Percentiles rank a stretch among this genome's conserved stretches.
phyloP scores from a whole-genome alignment of 2,329 filamentous ascomycete genomes.

The Knufia fluminis region DNA sequence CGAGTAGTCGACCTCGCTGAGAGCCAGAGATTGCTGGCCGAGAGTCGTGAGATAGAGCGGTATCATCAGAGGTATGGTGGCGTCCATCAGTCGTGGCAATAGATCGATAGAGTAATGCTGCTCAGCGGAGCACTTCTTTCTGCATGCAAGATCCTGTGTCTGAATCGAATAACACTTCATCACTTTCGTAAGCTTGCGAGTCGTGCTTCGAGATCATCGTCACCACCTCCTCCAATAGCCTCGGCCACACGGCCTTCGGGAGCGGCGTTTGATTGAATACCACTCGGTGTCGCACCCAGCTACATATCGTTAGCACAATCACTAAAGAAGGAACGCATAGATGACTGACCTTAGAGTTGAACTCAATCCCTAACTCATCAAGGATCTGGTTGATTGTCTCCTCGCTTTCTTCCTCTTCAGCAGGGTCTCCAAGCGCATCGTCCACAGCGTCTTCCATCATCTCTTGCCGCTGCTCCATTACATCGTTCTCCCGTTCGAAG shows the following conservation, averaged over 20 bases:
- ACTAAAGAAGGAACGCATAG: neutral
- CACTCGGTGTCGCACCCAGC: slow-evolving; percentile 86
- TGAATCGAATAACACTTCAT: neutral
- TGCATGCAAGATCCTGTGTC: neutral
- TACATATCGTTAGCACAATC: slow-evolving; percentile 32
- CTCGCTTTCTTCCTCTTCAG: slow-evolving; percentile 82
- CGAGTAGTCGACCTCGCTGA: slow-evolving; percentile 24
- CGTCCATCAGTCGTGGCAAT: neutral
- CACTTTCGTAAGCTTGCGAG: slow-evolving; percentile 70
- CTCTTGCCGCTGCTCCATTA: slow-evolving; percentile 97
- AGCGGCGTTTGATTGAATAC: slow-evolving; percentile 63
- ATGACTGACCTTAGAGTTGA: slow-evolving; percentile 70
- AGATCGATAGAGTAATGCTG: neutral
- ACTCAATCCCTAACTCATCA: slow-evolving; percentile 91
- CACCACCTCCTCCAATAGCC: slow-evolving; percentile 64
- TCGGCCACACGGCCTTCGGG: slow-evolving; percentile 74
- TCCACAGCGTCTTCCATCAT: slow-evolving; percentile 99
- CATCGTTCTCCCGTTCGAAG: slow-evolving; percentile 96
- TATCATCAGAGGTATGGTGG: slow-evolving; percentile 7
- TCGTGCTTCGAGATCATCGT: slow-evolving; percentile 88
- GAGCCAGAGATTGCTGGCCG: slow-evolving; percentile 20
- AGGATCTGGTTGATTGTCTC: slow-evolving; percentile 94
- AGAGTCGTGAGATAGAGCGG: slow-evolving; percentile 14
- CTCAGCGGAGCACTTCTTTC: neutral
- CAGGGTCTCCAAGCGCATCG: slow-evolving; percentile 80